These are phyloP conservation scores for Coniosporium apollinis DNA, from an alignment of 495 filamentous ascomycete species.

Conservation along the genomic window DNA sequence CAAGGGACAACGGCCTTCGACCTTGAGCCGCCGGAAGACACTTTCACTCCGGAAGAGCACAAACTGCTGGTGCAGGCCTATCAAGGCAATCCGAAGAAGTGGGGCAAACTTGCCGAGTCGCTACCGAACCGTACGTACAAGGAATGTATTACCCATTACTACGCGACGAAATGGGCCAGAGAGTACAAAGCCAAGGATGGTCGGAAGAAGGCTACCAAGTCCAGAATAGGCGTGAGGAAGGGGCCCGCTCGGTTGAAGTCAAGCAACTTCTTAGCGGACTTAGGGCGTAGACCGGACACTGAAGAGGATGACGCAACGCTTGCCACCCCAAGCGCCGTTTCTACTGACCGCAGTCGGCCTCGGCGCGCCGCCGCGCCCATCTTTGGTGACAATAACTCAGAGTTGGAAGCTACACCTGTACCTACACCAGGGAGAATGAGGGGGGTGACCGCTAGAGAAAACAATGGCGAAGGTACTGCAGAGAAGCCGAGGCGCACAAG, in stretches of 20 bases:
- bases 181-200: slow-evolving; percentile 68
- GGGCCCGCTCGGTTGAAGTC: slow-evolving; percentile 45
- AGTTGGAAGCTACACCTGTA: slow-evolving; percentile 23
- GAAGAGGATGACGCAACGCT: slow-evolving; percentile 16
- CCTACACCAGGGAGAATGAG: slow-evolving; percentile 19
- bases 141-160: slow-evolving; percentile 89
- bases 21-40: slow-evolving; percentile 58
- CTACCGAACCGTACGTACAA: slow-evolving; percentile 59
- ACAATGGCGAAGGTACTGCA: slow-evolving; percentile 7
- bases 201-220: slow-evolving; percentile 34
- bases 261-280: slow-evolving; percentile 58
- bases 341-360: slow-evolving; percentile 46
- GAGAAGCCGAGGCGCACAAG: slow-evolving; percentile 20
- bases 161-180: slow-evolving; percentile 72
- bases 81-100: slow-evolving; percentile 73
- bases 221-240: slow-evolving; percentile 38
- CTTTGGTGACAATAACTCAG: slow-evolving; percentile 39
- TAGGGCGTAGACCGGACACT: slow-evolving; percentile 36
- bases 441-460: slow-evolving; percentile 4
- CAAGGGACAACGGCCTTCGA: slow-evolving; percentile 53
- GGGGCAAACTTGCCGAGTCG: slow-evolving; percentile 69
- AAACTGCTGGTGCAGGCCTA: slow-evolving; percentile 63
- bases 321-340: slow-evolving; percentile 1
- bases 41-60: slow-evolving; percentile 69
- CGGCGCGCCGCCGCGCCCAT: slow-evolving; percentile 52